Percentiles rank a stretch among this genome's conserved stretches.
These are phyloP conservation scores for Globisporangium takayamanum DNA, from an alignment of 352 stramenopile genomes.

Conservation along the genomic window DNA sequence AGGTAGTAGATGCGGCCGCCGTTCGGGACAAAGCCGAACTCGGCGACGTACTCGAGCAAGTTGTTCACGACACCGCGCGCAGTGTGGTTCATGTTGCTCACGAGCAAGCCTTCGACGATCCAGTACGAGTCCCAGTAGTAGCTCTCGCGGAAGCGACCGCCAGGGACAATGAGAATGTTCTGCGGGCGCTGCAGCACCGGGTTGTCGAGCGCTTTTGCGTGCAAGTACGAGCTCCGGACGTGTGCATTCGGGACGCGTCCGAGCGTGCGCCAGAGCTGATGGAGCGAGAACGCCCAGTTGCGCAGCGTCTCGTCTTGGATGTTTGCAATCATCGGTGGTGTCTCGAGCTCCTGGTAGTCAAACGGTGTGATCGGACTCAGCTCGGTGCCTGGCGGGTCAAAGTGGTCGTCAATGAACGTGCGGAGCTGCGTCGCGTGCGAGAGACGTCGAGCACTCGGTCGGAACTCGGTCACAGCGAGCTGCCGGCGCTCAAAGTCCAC, in stretches of 20 bases:
- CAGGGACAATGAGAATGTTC: constrained; percentile 81
- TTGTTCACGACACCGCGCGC: constrained; percentile 81
- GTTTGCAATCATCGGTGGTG: constrained; percentile 44
- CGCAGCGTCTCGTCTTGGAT: constrained; percentile 48
- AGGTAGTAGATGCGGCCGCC: constrained; percentile 89
- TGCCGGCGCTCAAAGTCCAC: constrained; percentile 55
- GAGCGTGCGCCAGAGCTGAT: constrained; percentile 73
- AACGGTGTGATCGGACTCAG: constrained; percentile 61
- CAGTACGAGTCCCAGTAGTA: constrained; percentile 95
- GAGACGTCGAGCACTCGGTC: constrained; percentile 2
- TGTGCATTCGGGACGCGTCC: constrained; percentile 44
- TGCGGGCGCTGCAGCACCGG: constrained; percentile 25
- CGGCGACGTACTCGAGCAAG: constrained; percentile 78
- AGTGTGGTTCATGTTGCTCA: constrained; percentile 74
- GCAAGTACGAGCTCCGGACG: constrained; percentile 50
- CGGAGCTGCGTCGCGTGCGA: constrained; percentile 39
- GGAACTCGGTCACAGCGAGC: constrained; percentile 53
- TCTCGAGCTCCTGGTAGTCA: constrained; percentile 48
- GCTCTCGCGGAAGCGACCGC: constrained; percentile 87
- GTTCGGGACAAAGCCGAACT: constrained; percentile 88
- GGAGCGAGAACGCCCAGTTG: constrained; percentile 61
- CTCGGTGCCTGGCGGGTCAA: constrained; percentile 72
- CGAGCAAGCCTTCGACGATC: constrained; percentile 85
- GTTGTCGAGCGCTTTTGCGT: constrained; percentile 37
- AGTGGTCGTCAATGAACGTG: constrained; percentile 75